Base-by-base conservation (phyloP, 2,329 filamentous ascomycete genomes). In the Tolypocladium pustulatum region DNA sequence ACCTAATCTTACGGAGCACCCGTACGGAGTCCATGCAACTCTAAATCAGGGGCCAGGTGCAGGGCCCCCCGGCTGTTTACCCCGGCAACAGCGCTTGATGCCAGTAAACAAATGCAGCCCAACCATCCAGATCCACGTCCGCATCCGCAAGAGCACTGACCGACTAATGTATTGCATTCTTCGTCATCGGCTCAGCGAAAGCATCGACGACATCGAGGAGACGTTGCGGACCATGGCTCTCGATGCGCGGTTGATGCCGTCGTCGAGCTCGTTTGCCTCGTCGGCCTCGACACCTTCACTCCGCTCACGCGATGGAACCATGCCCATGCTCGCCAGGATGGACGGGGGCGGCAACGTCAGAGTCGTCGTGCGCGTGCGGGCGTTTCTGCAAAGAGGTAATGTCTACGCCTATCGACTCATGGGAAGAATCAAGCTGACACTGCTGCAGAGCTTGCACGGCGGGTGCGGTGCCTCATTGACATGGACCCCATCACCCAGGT, bases 401-500 rank as follows among this genome's bases (percentile, higher is more conserved):
- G 27, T 12, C 13, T 30, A 4, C 20, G 36, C n/a, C n/a, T n/a
- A n/a, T n/a, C n/a, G 5, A 22, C 4, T 8, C 3, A 27, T 34
- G 30, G 10, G 7, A 32, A 4, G 17, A 30, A 52, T 17, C 30
- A 20, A 3, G 22, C 49, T 52, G 51, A 55, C 58, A 57, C 27
- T 5, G 12, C 13, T 37, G 49, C 69, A 97, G 94, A 99, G 72
- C 82, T 88, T 67, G 84, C 95, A 58, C 85, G 89, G 68, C 82
- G 86, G 58, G 88, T 91, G 61, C 81, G 88, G 78, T 97, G 94
- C 71, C 81, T 99, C 51, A 88, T 99, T 64, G 81, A 85, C 62
- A 99, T 99, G 94, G 87, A 97, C 70, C 91, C 93, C 27, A 76
- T 83, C 38, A 91, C 88, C 2, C 91, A 99, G 75, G 83, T 84